phyloP scores from a whole-genome alignment of 139 green algal genomes.

The Tetraselmis chui region DNA sequence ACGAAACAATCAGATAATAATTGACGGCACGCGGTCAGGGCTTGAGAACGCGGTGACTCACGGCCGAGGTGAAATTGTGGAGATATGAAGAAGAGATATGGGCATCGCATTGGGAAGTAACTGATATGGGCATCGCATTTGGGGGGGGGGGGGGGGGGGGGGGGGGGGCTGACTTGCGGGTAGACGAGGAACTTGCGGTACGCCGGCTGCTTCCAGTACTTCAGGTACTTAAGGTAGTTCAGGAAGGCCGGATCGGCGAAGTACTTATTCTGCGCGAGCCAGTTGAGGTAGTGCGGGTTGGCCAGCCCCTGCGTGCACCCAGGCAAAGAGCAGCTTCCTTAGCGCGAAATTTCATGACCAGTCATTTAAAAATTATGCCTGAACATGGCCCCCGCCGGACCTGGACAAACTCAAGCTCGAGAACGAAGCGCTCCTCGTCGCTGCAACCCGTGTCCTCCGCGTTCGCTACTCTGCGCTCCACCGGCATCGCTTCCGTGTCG shows the following conservation, averaged over 20 bases:
- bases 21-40: not conserved
- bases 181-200: conserved; percentile 75
- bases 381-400: no score
- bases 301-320: conserved; percentile 45
- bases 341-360: no score
- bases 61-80: not conserved
- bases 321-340: no score
- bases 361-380: no score
- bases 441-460: not conserved
- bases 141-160: not conserved
- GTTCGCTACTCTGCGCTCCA: not conserved
- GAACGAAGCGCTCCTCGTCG: conserved; percentile 51
- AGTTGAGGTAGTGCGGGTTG: conserved; percentile 89
- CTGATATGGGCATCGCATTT: not conserved
- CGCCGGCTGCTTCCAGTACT: conserved; percentile 80
- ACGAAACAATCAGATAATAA: not conserved
- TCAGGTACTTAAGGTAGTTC: conserved; percentile 86
- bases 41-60: not conserved
- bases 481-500: not conserved
- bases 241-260: conserved; percentile 78
- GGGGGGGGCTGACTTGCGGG: conserved; percentile 6
- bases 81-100: conserved; percentile 15
- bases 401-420: conserved; percentile 94
- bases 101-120: not conserved
- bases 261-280: conserved; percentile 76